Conservation (phyloP, 192 early-diverging fungal species). For the Coemansia sp. region DNA sequence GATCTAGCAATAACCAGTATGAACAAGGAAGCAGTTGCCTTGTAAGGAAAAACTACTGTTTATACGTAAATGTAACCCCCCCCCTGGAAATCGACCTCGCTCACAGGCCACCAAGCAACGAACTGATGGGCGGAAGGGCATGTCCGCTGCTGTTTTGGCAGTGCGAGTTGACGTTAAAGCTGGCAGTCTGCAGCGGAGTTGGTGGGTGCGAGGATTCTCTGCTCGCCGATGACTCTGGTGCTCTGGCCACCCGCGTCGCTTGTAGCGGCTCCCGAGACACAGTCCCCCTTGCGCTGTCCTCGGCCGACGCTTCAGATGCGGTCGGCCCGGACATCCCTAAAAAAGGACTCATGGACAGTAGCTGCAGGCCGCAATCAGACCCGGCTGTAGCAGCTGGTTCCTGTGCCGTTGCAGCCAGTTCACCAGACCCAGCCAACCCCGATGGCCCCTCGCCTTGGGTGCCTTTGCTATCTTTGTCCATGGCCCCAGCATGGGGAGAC, state of each 20-base stretch:
- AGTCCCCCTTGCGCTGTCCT: not conserved
- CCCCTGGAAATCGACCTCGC: not conserved
- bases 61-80: not conserved
- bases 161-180: not conserved
- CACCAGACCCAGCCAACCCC: too few relatives aligned
- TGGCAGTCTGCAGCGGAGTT: conserved; percentile 10
- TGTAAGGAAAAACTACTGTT: not conserved
- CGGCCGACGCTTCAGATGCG: conserved; percentile 8
- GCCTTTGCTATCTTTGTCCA: too few relatives aligned
- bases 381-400: not conserved
- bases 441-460: too few relatives aligned
- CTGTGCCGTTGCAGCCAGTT: too few relatives aligned
- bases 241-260: not conserved
- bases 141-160: conserved; percentile 12
- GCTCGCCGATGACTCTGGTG: conserved; percentile 8
- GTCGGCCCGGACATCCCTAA: conserved; percentile 26
- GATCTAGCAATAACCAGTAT: not conserved
- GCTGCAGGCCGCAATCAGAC: not conserved
- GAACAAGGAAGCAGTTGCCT: not conserved
- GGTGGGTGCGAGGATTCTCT: conserved; percentile 26
- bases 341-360: conserved; percentile 10
- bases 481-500: too few relatives aligned
- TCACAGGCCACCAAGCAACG: conserved; percentile 22
- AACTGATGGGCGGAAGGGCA: conserved; percentile 33
- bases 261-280: too few relatives aligned